Evolutionary conservation across 768 basidiomycete species (phyloP).

Genomic region (Kwoniella sp.): DNA sequence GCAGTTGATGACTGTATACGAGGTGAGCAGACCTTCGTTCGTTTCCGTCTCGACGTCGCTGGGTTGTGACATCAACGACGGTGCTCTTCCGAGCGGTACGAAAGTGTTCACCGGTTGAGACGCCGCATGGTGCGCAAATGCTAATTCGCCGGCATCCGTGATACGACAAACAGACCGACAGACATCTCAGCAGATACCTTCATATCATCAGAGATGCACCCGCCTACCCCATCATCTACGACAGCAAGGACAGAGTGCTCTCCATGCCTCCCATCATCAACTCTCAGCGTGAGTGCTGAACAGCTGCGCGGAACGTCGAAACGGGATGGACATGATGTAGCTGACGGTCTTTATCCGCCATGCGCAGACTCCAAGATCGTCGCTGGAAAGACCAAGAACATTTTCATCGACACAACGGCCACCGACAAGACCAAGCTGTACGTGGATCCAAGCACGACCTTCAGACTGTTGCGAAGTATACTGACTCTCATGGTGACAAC

Average conservation of each 20-base stretch:
- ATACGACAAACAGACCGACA: slow-evolving; percentile 76
- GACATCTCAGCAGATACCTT: slow-evolving; percentile 84
- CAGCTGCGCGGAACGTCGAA: not conserved
- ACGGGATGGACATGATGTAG: not conserved
- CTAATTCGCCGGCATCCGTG: not conserved
- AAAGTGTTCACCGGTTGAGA: no score
- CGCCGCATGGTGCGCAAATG: not conserved
- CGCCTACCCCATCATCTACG: slow-evolving; percentile 97
- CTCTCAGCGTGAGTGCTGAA: slow-evolving; percentile 53
- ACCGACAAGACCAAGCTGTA: slow-evolving; percentile 91
- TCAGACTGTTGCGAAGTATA: not conserved
- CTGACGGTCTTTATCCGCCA: slow-evolving; percentile 7
- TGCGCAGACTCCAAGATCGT: slow-evolving; percentile 76
- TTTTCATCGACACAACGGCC: slow-evolving; percentile 96
- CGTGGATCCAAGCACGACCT: no score
- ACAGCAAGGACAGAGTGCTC: slow-evolving; percentile 78
- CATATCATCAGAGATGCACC: slow-evolving; percentile 92
- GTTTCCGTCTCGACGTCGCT: not conserved
- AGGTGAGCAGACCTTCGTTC: slow-evolving; percentile 68
- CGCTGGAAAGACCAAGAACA: slow-evolving; percentile 83
- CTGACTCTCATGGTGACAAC: no score
- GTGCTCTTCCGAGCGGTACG: not conserved
- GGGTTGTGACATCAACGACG: no score
- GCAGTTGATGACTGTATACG: slow-evolving; percentile 89
- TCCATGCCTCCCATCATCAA: slow-evolving; percentile 90